A percentile compares a stretch with the other conserved stretches of the same genome.
phyloP scores from a whole-genome alignment of 768 basidiomycete species.

The Pulveroboletus sp. region DNA sequence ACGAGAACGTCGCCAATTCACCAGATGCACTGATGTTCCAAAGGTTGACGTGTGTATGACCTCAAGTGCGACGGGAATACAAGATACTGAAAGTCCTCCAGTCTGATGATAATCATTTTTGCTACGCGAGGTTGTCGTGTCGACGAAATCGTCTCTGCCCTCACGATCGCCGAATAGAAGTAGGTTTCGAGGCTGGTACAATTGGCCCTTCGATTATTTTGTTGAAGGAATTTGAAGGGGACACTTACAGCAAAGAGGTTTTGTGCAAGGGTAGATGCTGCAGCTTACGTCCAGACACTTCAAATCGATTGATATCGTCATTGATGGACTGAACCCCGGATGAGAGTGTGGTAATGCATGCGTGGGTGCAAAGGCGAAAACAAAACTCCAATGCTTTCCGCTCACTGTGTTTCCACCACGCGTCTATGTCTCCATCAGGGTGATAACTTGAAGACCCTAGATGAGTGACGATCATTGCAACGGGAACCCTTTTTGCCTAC shows the following conservation, averaged over 20 bases:
- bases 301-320: constrained; percentile 6
- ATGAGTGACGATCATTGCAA: constrained; percentile 26
- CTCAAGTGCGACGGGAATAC: no score
- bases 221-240: not conserved
- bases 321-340: not conserved
- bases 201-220: not conserved
- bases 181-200: constrained; percentile 19
- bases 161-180: constrained; percentile 15
- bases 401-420: constrained; percentile 37
- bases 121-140: not conserved
- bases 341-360: constrained; percentile 33
- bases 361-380: constrained; percentile 34
- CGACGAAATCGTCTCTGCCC: constrained; percentile 13
- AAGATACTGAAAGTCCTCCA: no score
- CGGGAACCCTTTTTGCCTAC: constrained; percentile 25
- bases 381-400: constrained; percentile 21
- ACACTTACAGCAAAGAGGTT: constrained; percentile 14
- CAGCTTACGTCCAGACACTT: constrained; percentile 11
- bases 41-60: no score
- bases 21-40: no score
- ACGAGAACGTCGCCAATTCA: no score
- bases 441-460: constrained; percentile 29
- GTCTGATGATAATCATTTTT: no score
- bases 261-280: constrained; percentile 5
- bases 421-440: constrained; percentile 24